phyloP scores from a whole-genome alignment of 1,284 basidiomycete species.

The Ceratobasidium sp. region DNA sequence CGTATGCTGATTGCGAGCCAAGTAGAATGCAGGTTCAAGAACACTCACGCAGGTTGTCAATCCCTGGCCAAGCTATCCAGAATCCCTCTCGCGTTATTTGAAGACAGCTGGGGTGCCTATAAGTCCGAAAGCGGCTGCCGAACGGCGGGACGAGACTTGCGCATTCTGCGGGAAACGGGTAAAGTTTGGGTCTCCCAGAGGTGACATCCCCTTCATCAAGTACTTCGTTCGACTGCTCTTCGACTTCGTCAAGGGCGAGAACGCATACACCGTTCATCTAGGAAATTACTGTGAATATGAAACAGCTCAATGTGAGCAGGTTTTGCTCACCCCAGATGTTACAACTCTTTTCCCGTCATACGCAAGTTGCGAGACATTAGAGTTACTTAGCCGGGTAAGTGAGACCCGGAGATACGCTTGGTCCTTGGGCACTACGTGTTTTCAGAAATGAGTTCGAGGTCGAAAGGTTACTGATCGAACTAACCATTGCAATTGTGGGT shows the following conservation, averaged over 20 bases:
- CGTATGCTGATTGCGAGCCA: too few species aligned
- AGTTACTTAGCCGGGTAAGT: not conserved
- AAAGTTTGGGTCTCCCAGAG: not conserved
- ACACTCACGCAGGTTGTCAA: slow-evolving; percentile 13
- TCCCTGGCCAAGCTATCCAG: slow-evolving; percentile 24
- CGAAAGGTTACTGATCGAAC: not conserved
- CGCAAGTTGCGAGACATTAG: not conserved
- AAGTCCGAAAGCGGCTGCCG: not conserved
- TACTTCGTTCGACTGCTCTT: not conserved
- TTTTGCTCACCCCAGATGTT: slow-evolving; percentile 5
- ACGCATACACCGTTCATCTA: not conserved
- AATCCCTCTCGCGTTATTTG: slow-evolving; percentile 28
- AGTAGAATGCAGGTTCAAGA: not conserved
- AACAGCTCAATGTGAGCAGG: not conserved
- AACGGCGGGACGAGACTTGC: slow-evolving; percentile 9
- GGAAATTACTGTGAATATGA: not conserved
- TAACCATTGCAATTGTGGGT: not conserved
- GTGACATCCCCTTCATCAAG: not conserved
- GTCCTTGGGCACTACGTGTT: not conserved
- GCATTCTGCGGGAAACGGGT: slow-evolving; percentile 17
- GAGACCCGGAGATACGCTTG: slow-evolving; percentile 5
- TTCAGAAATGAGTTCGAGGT: not conserved
- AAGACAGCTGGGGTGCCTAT: slow-evolving; percentile 8
- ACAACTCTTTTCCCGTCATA: slow-evolving; percentile 27
- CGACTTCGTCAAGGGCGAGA: not conserved